Conservation (phyloP, 2,329 filamentous ascomycete species). For the Aureobasidium namibiae region DNA sequence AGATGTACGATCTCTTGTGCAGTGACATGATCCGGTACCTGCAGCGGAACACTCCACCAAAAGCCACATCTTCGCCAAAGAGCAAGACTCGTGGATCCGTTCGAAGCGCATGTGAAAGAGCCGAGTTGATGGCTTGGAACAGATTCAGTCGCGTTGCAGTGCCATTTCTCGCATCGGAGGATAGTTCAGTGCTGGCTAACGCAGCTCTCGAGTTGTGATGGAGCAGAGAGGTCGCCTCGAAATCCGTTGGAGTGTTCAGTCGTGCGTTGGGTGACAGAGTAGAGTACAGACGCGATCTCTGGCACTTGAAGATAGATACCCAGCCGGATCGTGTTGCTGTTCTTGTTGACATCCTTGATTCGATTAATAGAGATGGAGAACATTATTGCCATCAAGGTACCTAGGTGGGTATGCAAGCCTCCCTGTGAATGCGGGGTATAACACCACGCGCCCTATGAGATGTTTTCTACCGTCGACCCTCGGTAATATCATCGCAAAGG, state of each 20-base stretch:
- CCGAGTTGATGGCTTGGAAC: constrained; percentile 89
- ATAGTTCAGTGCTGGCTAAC: constrained; percentile 63
- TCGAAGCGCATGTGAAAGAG: constrained; percentile 71
- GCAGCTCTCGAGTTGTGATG: constrained; percentile 69
- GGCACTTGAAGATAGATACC: neutral
- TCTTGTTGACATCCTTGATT: neutral
- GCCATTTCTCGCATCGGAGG: constrained; percentile 28
- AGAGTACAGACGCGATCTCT: constrained; percentile 35
- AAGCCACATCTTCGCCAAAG: constrained; percentile 95
- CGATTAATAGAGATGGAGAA: neutral
- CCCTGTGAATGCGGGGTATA: neutral
- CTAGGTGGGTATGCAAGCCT: neutral
- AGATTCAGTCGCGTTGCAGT: constrained; percentile 82
- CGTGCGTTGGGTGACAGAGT: constrained; percentile 43
- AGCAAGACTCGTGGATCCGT: constrained; percentile 80
- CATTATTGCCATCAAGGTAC: constrained; percentile 2
- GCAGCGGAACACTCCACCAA: constrained; percentile 92
- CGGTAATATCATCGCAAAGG: neutral
- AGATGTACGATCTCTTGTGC: neutral
- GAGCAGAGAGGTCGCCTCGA: constrained; percentile 70
- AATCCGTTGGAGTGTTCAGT: constrained; percentile 84
- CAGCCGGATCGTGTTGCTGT: neutral
- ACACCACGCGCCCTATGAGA: neutral
- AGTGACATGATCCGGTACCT: neutral
- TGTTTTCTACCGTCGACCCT: neutral